Base-by-base conservation (phyloP, 2,329 filamentous ascomycete genomes). In the Colletotrichum higginsianum region DNA sequence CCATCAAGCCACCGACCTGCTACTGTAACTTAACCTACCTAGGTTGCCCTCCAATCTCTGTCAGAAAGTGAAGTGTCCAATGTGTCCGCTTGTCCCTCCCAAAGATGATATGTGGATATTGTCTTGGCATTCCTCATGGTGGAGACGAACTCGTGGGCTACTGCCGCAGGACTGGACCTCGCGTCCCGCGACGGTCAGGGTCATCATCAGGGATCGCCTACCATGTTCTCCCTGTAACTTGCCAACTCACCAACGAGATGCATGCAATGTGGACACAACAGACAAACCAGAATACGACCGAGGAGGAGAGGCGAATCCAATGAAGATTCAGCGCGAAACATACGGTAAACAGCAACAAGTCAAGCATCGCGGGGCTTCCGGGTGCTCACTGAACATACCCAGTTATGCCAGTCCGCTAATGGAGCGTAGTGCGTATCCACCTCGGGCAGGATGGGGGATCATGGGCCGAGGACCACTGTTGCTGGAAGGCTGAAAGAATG, bases 71-170 rank as follows among this genome's bases (percentile, higher is more conserved):
- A 49, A 18, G 40, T 55, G 49, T 4, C 53, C 68, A 62, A 67
- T 71, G 38, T 46, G 23, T 67, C 38, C 47, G 47, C 42, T 49
- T 64, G 16, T 56, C 47, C 5, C 35, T 64, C 53, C 64, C 49
- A 71, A 67, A 67, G 67, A 72, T 72, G 67, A 72, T 55, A 72
- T 72, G 30, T 73, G 71, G 71, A 49, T 1, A 15, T 4, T 11
- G 3, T 18, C 67, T 73, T 73, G 62, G 71, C 71, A 18, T 49
- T 55, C 49, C 61, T 69, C 60, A 38, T 38, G 13, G 63, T 60
- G 68, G 68, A 67, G 56, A 57, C 49, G 56, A 16, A 40, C 55
- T 55, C 42, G 63, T 67, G 67, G 56, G 60, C 44, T 46, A 42
- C 44, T 61, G 63, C 49, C 46, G 30, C 55, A 55, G 49, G 47